Evolutionary conservation across 2,329 filamentous ascomycete species (phyloP), one percentile per base, ranked within the genome.

Genomic region (Colletotrichum horii): DNA sequence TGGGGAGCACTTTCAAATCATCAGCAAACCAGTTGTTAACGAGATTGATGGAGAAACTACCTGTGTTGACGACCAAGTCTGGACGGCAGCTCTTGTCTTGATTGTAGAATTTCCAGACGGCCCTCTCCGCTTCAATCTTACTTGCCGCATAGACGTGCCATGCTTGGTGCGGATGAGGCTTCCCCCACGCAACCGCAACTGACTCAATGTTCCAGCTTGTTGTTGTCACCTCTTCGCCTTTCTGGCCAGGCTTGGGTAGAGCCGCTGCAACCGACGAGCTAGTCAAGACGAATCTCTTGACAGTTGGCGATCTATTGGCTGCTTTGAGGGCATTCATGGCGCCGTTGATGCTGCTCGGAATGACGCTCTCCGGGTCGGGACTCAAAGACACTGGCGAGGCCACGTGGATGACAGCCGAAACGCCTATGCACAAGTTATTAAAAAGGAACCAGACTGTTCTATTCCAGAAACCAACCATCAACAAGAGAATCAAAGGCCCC

Each of bases 261-360:
- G 62, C 69, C 8, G 73, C 73, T 12, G 73, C 73, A 22, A 75
- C 69, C 6, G 64, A 68, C 11, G 73, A 75, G 26, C 70, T 73
- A 0, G 85, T 87, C 52, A 85, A 78, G 4, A 89, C 83, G 43
- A 88, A 83, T 2, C 84, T 80, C 68, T 83, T 83, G 2, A 89
- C 81, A 8, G 80, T 81, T 0, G 83, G 77, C 36, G 84, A 81
- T 2, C 73, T 78, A n/a, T 80, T 79, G 0, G 86, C 85, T 0
- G 85, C 80, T 7, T 84, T 81, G 6, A 88, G 78, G 6, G 84
- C 76, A 11, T 77, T 77, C 2, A 80, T 38, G 0, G 82, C 79
- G 12, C 81, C 83, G 0, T 77, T 65, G 3, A 88, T 76, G 4
- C 79, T 80, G 1, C 67, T 68, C 3, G 85, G 82, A 12, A 89